Conservation (phyloP, 2,329 filamentous ascomycete genomes). For the Diaporthe vaccinii region DNA sequence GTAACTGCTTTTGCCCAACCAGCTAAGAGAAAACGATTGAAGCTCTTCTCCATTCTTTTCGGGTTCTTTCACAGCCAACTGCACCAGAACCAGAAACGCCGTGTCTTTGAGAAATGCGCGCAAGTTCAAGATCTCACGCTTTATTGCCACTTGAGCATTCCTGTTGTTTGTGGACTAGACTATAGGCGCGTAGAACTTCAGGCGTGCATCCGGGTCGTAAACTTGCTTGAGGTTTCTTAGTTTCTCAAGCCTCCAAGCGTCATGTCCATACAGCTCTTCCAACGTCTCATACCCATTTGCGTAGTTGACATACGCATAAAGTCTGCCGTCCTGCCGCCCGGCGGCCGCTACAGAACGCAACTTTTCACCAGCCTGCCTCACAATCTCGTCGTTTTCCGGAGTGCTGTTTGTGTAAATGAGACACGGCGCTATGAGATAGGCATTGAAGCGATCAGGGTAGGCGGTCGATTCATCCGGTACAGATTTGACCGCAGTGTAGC, state of each 20-base stretch:
- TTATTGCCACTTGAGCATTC: neutral
- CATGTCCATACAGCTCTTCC: slow-evolving; percentile 48
- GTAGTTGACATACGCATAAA: slow-evolving; percentile 38
- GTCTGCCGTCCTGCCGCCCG: slow-evolving; percentile 42
- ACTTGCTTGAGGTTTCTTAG: slow-evolving; percentile 50
- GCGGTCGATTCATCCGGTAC: neutral
- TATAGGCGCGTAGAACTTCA: slow-evolving; percentile 60
- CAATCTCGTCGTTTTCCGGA: slow-evolving; percentile 42
- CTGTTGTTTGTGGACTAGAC: neutral
- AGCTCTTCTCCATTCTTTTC: no score
- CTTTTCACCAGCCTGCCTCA: slow-evolving; percentile 2
- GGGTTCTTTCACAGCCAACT: no score
- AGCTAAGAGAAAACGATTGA: no score
- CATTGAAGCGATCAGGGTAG: slow-evolving; percentile 16
- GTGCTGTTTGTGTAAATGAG: slow-evolving; percentile 54
- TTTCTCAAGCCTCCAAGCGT: slow-evolving; percentile 50
- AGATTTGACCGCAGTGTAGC: neutral
- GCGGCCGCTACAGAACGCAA: neutral
- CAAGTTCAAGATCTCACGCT: no score
- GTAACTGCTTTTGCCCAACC: no score
- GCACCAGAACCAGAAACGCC: no score
- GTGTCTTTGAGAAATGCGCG: no score
- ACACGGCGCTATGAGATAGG: slow-evolving; percentile 54
- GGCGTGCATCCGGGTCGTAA: slow-evolving; percentile 55
- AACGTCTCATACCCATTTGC: slow-evolving; percentile 33